Percentiles rank a stretch among this genome's conserved stretches.
Evolutionary conservation across 257 asterid species (phyloP).

Genomic region (Lavandula angustifolia): DNA sequence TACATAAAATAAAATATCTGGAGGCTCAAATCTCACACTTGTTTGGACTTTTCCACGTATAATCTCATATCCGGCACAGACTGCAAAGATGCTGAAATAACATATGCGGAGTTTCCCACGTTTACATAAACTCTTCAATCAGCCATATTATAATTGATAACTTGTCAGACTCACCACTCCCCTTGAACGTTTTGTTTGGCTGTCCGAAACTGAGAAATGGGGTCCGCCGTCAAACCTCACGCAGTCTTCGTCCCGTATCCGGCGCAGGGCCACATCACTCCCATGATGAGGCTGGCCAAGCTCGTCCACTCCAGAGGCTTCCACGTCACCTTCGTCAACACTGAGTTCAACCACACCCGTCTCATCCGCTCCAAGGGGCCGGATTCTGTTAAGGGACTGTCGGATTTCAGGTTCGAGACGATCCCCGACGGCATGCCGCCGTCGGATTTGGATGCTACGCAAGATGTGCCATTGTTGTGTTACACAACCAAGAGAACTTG

Average conservation of each 20-base stretch:
- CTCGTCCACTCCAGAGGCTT: slow-evolving; percentile 38
- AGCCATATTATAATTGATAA: too few relatives aligned
- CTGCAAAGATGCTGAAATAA: too few relatives aligned
- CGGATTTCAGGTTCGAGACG: slow-evolving; percentile 33
- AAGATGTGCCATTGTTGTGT: slow-evolving; percentile 20
- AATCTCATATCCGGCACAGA: too few relatives aligned
- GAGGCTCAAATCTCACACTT: too few relatives aligned
- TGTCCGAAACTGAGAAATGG: too few relatives aligned
- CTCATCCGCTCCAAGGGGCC: slow-evolving; percentile 34
- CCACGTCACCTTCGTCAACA: slow-evolving; percentile 38
- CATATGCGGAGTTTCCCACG: too few relatives aligned
- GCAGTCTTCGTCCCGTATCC: slow-evolving; percentile 37
- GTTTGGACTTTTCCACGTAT: too few relatives aligned
- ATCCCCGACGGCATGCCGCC: slow-evolving; percentile 38
- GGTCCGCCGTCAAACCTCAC: slow-evolving; percentile 13
- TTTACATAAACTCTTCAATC: too few relatives aligned
- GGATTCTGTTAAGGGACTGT: slow-evolving; percentile 31
- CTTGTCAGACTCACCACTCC: too few relatives aligned
- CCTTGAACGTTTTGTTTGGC: too few relatives aligned
- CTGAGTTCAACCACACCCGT: slow-evolving; percentile 41
- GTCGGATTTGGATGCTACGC: slow-evolving; percentile 31
- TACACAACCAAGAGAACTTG: slow-evolving; percentile 24
- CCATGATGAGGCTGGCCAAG: slow-evolving; percentile 34
- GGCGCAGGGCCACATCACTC: slow-evolving; percentile 39
- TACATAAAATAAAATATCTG: too few relatives aligned